phyloP scores from a whole-genome alignment of 2,329 filamentous ascomycete genomes.

The Clarireedia monteithiana region DNA sequence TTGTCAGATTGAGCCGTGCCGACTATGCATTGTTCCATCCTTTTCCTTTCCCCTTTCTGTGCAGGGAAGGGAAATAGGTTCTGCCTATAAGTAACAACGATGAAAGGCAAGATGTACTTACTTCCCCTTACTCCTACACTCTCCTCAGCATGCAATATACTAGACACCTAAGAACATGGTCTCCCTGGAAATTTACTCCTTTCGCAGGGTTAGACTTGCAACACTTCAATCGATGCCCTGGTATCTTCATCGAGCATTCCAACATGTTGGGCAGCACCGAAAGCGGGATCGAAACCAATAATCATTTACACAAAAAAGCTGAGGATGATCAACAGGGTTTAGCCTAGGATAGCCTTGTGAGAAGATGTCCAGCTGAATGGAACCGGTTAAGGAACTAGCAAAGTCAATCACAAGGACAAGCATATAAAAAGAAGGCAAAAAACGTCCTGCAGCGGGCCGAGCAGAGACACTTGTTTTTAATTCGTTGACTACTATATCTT shows the following conservation, averaged over 20 bases:
- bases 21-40: conserved; percentile 2
- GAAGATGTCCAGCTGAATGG: conserved; percentile 5
- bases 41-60: background rate
- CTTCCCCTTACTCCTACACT: background rate
- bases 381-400: background rate
- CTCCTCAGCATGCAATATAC: background rate
- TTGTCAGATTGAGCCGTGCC: background rate
- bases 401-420: background rate
- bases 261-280: background rate
- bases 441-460: conserved; percentile 27
- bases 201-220: background rate
- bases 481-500: background rate
- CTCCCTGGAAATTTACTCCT: background rate
- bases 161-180: too few species aligned
- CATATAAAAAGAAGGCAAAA: conserved; percentile 10
- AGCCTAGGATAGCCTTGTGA: background rate
- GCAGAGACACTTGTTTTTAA: conserved; percentile 15
- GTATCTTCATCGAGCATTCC: too few species aligned
- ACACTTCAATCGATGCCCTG: too few species aligned
- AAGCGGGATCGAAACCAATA: background rate
- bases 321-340: background rate
- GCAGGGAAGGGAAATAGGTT: background rate
- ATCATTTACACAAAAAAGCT: background rate
- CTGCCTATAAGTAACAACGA: background rate
- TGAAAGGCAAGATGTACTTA: background rate